Conservation (phyloP, 805 yeast species). For the Candida gorgasii region DNA sequence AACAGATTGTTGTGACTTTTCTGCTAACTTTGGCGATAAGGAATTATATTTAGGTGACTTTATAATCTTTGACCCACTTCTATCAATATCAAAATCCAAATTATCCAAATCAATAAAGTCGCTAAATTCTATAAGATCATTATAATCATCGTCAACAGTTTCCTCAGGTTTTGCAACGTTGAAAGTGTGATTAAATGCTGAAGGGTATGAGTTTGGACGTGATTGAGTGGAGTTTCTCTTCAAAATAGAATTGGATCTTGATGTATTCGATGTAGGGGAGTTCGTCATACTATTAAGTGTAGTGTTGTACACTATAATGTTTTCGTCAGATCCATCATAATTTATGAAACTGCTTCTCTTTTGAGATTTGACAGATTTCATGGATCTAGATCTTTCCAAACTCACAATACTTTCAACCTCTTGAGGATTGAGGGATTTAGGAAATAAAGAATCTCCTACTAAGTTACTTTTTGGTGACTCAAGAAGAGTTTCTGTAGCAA, state of each 20-base stretch:
- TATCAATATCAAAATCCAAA: constrained; percentile 16
- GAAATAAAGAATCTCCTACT: constrained; percentile 61
- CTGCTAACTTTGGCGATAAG: background rate
- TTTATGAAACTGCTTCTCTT: constrained; percentile 41
- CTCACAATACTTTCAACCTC: constrained; percentile 77
- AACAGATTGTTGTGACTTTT: background rate
- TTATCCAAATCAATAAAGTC: constrained; percentile 41
- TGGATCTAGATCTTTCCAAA: constrained; percentile 63
- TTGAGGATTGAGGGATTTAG: constrained; percentile 61
- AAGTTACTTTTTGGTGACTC: constrained; percentile 32
- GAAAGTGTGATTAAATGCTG: background rate
- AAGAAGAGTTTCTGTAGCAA: background rate
- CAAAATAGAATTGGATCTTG: constrained; percentile 40
- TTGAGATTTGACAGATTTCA: constrained; percentile 50
- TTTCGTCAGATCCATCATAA: constrained; percentile 43
- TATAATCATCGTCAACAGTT: constrained; percentile 9
- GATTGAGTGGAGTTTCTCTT: constrained; percentile 22
- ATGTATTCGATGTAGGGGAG: constrained; percentile 22
- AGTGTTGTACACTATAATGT: constrained; percentile 29
- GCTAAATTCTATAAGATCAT: constrained; percentile 41
- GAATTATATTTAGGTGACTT: constrained; percentile 3
- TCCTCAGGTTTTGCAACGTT: background rate
- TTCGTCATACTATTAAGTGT: constrained; percentile 7
- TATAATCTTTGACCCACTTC: background rate
- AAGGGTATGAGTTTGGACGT: constrained; percentile 1